These are phyloP conservation scores for Salix purpurea DNA, from an alignment of 345 rosid species.

Conservation along the genomic window DNA sequence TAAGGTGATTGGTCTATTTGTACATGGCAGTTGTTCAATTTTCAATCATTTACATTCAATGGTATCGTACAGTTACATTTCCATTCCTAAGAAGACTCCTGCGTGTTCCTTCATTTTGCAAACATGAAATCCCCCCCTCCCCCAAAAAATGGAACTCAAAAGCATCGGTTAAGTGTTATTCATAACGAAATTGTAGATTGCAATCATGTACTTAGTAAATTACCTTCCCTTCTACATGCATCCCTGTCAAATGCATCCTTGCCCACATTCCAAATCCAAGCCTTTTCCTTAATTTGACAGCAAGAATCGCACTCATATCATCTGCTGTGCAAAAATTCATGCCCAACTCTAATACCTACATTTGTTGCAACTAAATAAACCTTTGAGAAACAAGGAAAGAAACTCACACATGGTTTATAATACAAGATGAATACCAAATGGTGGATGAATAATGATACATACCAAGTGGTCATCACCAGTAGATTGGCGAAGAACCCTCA, in stretches of 20 bases:
- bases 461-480: constrained; percentile 90
- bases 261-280: constrained; percentile 95
- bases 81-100: too few relatives aligned
- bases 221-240: constrained; percentile 97
- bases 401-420: background rate
- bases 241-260: constrained; percentile 83
- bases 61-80: too few relatives aligned
- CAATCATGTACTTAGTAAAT: too few relatives aligned
- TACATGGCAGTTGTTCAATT: too few relatives aligned
- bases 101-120: too few relatives aligned
- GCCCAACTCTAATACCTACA: constrained; percentile 87
- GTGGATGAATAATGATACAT: background rate
- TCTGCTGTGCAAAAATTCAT: constrained; percentile 85
- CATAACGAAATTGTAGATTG: too few relatives aligned
- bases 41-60: too few relatives aligned
- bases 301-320: constrained; percentile 90
- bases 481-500: constrained; percentile 62
- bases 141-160: too few relatives aligned
- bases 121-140: too few relatives aligned
- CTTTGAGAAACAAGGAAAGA: background rate
- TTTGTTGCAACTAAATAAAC: constrained; percentile 15
- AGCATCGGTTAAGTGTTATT: too few relatives aligned
- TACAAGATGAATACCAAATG: background rate
- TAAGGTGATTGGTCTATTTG: too few relatives aligned
- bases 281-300: constrained; percentile 77